Percentiles rank a stretch among this genome's conserved stretches.
Evolutionary conservation across 805 yeast genomes (phyloP).

Genomic region (Torulaspora indica): DNA sequence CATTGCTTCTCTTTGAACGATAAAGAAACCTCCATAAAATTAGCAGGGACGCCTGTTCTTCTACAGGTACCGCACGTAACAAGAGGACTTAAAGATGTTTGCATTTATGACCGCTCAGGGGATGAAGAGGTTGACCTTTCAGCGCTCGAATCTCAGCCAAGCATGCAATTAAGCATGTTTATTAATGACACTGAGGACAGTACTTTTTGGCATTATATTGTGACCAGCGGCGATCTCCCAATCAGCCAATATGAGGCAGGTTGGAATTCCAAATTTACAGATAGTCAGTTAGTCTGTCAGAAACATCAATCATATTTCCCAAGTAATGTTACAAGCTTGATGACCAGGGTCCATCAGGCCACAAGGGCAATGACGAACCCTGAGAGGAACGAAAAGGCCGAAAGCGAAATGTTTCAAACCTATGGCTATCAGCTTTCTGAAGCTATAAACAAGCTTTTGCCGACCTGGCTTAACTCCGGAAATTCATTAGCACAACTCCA

Average conservation of each 20-base stretch:
- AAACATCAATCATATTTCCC: not conserved
- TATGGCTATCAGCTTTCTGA: constrained; percentile 31
- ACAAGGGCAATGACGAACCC: not conserved
- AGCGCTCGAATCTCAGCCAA: not conserved
- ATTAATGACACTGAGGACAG: constrained; percentile 5
- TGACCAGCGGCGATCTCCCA: constrained; percentile 2
- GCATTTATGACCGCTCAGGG: not conserved
- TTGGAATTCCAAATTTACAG: not conserved
- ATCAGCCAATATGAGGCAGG: not conserved
- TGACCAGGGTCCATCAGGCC: not conserved
- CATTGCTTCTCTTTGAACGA: constrained; percentile 20
- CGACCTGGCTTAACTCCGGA: constrained; percentile 10
- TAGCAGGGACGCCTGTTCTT: constrained; percentile 17
- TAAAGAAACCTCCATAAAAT: constrained; percentile 13
- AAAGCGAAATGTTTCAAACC: constrained; percentile 22
- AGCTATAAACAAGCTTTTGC: constrained; percentile 19
- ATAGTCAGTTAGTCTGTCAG: not conserved
- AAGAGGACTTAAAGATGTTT: constrained; percentile 12
- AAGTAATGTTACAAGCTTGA: not conserved
- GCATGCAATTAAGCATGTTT: constrained; percentile 7
- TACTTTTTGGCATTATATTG: constrained; percentile 8
- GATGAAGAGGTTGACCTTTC: not conserved
- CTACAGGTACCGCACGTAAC: constrained; percentile 15
- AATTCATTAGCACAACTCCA: constrained; percentile 6
- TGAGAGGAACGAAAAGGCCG: not conserved